phyloP scores from a whole-genome alignment of 164 flowering plant genomes.

The Stephania japonica region DNA sequence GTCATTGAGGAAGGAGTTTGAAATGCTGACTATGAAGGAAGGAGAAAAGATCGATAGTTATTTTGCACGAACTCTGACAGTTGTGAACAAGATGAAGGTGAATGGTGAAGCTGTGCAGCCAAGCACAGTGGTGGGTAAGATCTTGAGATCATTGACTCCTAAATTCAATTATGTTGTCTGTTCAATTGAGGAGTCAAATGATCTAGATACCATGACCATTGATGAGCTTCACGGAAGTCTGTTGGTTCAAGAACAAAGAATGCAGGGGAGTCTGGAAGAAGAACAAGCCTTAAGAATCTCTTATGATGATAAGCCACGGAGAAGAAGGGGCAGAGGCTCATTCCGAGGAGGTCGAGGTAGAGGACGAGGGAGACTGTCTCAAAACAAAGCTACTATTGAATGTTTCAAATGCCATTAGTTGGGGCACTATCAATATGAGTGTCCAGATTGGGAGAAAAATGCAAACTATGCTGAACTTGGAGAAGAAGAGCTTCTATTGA shows the following conservation, averaged over 20 bases:
- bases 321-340: not conserved
- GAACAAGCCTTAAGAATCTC: not conserved
- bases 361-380: too few species aligned
- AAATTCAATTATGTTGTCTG: too few species aligned
- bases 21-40: not conserved
- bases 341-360: not conserved
- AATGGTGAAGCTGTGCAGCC: too few species aligned
- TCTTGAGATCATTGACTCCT: too few species aligned
- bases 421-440: not conserved
- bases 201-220: too few species aligned
- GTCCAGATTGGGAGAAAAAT: not conserved
- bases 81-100: not conserved
- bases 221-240: too few species aligned
- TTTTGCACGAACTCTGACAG: not conserved
- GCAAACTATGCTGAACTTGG: not conserved
- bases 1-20: not conserved
- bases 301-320: not conserved
- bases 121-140: too few species aligned
- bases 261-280: not conserved
- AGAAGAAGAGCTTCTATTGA: conserved; percentile 4
- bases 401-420: not conserved
- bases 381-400: not conserved
- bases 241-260: not conserved
- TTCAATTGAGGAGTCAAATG: too few species aligned
- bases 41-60: not conserved